Base-by-base conservation (phyloP, 2,329 filamentous ascomycete species). In the Didymella sp. region DNA sequence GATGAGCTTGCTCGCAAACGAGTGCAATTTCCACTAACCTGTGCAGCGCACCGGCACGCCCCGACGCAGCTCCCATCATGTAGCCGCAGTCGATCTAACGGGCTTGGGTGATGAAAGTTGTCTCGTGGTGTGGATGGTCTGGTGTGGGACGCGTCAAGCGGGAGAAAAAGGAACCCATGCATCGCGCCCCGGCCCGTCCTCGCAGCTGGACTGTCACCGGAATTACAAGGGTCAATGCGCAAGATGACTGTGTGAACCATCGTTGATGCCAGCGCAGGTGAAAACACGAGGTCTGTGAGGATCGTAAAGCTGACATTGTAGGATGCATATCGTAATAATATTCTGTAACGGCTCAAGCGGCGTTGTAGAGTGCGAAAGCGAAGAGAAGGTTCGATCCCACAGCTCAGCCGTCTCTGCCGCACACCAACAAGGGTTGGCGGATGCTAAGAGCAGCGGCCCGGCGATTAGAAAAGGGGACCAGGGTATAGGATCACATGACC, bases 131-230 rank as follows among this genome's bases (percentile, higher is more conserved):
- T 30, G 21, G 41, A 56, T 30, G 27, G 53, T 51, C 21, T 33
- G 44, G 38, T 58, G 64, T 63, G 64, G 64, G 62, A 64, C 59
- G 59, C 59, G 59, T 67, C 63, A 68, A 64, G 58, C 65, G 67
- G 66, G 59, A 60, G 56, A 50, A 62, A 62, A 60, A 62, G 61
- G 53, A 56, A 54, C 65, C 71, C 68, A 66, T 71, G 68, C 67
- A 54, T 52, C 58, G 68, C 69, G 70, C 67, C 64, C 67, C 72
- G 71, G 71, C 66, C 73, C 71, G 72, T 73, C 65, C 54, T 57
- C 54, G 54, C 54, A 57, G 71, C 71, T 67, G 67, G 59, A 59
- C 58, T 64, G 68, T 71, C 68, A 72, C 68, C 60, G 62, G 63
- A 61, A 65, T 45, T 54, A 62, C 64, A 59, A 59, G 68, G 65